phyloP scores from a whole-genome alignment of 257 asterid species.

The Solanum pinnatisectum region DNA sequence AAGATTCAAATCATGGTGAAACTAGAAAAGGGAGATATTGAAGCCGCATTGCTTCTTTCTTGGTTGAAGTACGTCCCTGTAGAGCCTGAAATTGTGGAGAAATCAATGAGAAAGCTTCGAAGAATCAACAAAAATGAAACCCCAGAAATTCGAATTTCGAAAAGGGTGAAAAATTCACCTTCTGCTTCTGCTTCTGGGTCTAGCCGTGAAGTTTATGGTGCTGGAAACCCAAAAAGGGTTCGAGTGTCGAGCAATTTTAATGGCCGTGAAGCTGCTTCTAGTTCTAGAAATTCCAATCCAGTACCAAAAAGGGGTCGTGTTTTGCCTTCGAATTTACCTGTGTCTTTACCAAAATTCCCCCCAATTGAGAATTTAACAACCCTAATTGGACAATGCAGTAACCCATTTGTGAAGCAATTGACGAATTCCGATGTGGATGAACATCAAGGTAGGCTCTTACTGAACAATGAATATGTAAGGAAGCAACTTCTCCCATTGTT shows the following conservation, averaged over 20 bases:
- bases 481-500: background rate
- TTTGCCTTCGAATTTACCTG: background rate
- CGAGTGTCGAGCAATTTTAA: background rate
- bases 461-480: background rate
- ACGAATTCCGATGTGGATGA: background rate
- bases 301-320: background rate
- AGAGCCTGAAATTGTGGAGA: background rate
- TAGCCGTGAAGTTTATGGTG: background rate
- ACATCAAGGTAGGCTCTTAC: background rate
- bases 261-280: background rate
- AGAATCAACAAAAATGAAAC: background rate
- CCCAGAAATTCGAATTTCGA: background rate
- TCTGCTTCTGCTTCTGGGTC: background rate
- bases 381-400: slow-evolving; percentile 1
- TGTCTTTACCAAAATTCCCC: background rate
- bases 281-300: background rate
- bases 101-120: background rate
- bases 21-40: background rate
- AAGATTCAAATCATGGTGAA: background rate
- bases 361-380: background rate
- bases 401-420: slow-evolving; percentile 7
- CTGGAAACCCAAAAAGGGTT: background rate
- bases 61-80: background rate
- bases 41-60: background rate
- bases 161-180: background rate